Conservation (phyloP, 179 eudicot genomes). For the Spinacia oleracea region DNA sequence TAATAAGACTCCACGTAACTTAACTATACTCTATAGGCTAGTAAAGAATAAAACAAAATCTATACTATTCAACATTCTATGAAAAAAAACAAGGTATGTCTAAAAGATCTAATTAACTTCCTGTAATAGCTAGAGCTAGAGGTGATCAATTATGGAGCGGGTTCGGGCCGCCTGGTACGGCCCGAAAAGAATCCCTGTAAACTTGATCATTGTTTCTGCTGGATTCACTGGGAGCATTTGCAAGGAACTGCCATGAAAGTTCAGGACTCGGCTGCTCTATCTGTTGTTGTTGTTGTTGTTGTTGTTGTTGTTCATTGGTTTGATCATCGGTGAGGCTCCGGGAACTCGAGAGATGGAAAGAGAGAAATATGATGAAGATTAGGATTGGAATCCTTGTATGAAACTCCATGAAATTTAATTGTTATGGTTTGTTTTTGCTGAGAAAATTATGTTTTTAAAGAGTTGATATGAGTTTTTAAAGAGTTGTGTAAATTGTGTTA, state of each 20-base stretch:
- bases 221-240: constrained; percentile 34
- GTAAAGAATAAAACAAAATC: constrained; percentile 22
- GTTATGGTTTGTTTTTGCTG: background rate
- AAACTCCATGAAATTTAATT: constrained; percentile 40
- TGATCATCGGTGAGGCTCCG: constrained; percentile 28
- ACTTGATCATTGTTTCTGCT: constrained; percentile 26
- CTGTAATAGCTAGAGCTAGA: constrained; percentile 3
- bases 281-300: constrained; percentile 1
- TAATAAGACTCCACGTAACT: no score
- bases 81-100: background rate
- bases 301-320: constrained; percentile 1
- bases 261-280: constrained; percentile 10
- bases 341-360: constrained; percentile 33
- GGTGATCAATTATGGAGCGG: constrained; percentile 67
- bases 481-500: constrained; percentile 17
- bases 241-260: constrained; percentile 33
- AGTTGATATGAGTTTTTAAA: constrained; percentile 17
- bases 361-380: constrained; percentile 37
- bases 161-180: constrained; percentile 63
- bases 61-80: constrained; percentile 14
- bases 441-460: no score
- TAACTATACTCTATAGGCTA: background rate
- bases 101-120: background rate
- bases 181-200: constrained; percentile 43
- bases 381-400: constrained; percentile 35